phyloP scores from a whole-genome alignment of 163 green algal genomes.

The Chloromonas sp. region DNA sequence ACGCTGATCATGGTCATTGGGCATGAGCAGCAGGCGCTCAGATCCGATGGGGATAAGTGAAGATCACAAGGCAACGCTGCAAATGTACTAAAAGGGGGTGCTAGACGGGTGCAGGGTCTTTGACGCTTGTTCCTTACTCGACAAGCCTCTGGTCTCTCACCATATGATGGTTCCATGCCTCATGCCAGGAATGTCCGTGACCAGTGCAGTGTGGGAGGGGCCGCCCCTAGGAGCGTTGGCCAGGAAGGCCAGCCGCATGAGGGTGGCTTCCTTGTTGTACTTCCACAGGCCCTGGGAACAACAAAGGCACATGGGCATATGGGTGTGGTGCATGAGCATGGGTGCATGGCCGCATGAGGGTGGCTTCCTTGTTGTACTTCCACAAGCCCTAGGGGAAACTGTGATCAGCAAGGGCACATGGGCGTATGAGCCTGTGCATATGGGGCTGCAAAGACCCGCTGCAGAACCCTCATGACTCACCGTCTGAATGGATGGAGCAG shows the following conservation, averaged over 20 bases:
- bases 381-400: constrained; percentile 31
- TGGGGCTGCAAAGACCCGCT: too few relatives aligned
- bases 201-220: constrained; percentile 48
- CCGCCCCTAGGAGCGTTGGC: constrained; percentile 32
- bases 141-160: not conserved
- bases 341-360: constrained; percentile 25
- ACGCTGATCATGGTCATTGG: too few relatives aligned
- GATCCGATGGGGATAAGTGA: too few relatives aligned
- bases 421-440: too few relatives aligned
- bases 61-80: too few relatives aligned
- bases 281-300: constrained; percentile 34
- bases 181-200: constrained; percentile 49
- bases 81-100: too few relatives aligned
- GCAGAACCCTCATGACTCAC: too few relatives aligned
- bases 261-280: constrained; percentile 44
- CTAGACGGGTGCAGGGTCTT: too few relatives aligned
- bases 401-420: too few relatives aligned
- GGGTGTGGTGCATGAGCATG: not conserved
- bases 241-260: constrained; percentile 49
- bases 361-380: constrained; percentile 40
- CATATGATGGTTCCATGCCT: constrained; percentile 29
- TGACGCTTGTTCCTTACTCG: too few relatives aligned
- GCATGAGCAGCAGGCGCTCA: too few relatives aligned
- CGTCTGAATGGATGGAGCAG: too few relatives aligned
- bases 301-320: not conserved